Base-by-base conservation (phyloP, 768 basidiomycete species). In the Podaxis rugospora region DNA sequence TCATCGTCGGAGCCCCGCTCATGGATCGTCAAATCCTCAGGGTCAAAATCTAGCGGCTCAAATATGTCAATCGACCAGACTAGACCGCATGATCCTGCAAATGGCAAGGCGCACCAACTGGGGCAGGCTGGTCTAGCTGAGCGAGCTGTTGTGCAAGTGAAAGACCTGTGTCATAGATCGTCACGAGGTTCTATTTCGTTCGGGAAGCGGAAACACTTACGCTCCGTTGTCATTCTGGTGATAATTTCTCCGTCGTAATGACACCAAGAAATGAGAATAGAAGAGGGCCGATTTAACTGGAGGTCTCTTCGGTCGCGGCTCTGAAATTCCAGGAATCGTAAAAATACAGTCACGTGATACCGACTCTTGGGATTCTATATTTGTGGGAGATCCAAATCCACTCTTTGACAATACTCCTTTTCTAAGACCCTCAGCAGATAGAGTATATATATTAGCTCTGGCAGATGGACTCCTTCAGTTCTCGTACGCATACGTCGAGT, bases 71-170 rank as follows among this genome's bases (percentile, higher is more conserved):
- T 35, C 27, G 49, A 27, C n/a, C 54, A 42, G 49, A 27, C n/a
- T 55, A 42, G 27, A 2, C 16, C 2, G 25, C 28, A n/a, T 36
- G 10, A 56, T 2, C 57, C 14, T 7, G 37, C 13, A 27, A 51
- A 27, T 11, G 4, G 23, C n/a, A 40, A 21, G 18, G 74, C 81
- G 62, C 68, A 89, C 93, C 90, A 39, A 78, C 73, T 52, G 90
- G 90, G 10, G 86, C 81, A 21, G 86, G 75, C 55, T 90, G 84
- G 51, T 91, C 83, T 25, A 98, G 83, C 68, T 89, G 82, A 39
- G 88, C 89, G 44, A 97, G 84, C 69, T 96, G 93, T 69, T 95
- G 83, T 2, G 85, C 86, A 25, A 92, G 80, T 2, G 89, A 85
- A 37, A 88, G 71, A 18, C 77, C 78, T 80, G 54, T 36, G 0